These are phyloP conservation scores for Paraleonurus japonicus DNA, from an alignment of 257 asterid species.

Conservation along the genomic window DNA sequence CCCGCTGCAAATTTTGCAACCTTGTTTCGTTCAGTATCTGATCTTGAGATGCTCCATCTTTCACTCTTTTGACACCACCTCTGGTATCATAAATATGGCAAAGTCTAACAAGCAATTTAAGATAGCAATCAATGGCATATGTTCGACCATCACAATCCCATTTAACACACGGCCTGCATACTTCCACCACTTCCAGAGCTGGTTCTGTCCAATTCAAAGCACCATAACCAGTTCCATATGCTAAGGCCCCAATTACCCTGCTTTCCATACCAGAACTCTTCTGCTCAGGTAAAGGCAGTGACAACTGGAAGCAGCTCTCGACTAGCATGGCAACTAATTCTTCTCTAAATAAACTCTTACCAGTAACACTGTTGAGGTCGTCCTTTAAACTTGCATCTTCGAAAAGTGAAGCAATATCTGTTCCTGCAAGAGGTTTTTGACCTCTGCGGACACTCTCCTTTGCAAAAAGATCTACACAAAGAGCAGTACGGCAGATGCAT, in stretches of 20 bases:
- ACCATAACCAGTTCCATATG: conserved; percentile 98
- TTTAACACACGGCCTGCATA: conserved; percentile 90
- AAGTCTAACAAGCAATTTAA: conserved; percentile 89
- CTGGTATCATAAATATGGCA: conserved; percentile 92
- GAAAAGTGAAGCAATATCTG: conserved; percentile 89
- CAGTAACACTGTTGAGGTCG: conserved; percentile 76
- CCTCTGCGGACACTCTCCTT: conserved; percentile 96
- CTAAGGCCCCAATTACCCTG: conserved; percentile 96
- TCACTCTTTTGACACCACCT: conserved; percentile 95
- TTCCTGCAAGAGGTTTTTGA: conserved; percentile 94
- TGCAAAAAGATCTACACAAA: conserved; percentile 94
- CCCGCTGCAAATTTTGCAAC: conserved; percentile 85
- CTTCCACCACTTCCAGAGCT: conserved; percentile 97
- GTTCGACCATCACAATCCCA: conserved; percentile 98
- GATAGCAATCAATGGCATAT: conserved; percentile 92
- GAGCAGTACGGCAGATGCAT: conserved; percentile 96
- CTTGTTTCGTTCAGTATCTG: conserved; percentile 94
- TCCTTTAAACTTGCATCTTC: conserved; percentile 79
- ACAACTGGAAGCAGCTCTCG: conserved; percentile 97
- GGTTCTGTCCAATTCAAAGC: conserved; percentile 97
- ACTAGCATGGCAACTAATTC: conserved; percentile 94
- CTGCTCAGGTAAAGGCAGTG: conserved; percentile 90
- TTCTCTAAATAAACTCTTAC: conserved; percentile 90
- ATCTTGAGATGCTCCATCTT: conserved; percentile 97
- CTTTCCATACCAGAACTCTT: conserved; percentile 91